phyloP scores from a whole-genome alignment of 352 stramenopile genomes.

The Pythium aristosporum region DNA sequence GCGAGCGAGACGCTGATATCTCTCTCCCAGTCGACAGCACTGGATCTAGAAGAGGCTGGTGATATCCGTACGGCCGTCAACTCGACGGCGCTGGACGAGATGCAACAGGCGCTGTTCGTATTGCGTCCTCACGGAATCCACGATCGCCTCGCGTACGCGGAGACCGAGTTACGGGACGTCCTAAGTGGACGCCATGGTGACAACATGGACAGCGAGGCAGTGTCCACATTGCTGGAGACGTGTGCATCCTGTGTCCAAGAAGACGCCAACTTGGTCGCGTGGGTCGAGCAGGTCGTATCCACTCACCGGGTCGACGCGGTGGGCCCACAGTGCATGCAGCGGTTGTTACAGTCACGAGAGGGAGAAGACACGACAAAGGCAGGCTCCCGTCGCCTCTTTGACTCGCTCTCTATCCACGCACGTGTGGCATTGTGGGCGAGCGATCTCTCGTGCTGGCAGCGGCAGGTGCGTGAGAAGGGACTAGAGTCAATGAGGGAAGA shows the following conservation, averaged over 20 bases:
- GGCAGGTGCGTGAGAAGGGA: slow-evolving; percentile 9
- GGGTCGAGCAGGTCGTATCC: background rate
- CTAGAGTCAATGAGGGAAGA: background rate
- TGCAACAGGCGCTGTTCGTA: slow-evolving; percentile 15
- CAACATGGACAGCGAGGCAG: background rate
- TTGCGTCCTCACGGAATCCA: background rate
- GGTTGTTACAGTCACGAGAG: background rate
- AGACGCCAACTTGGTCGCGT: slow-evolving; percentile 8
- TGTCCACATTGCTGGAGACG: slow-evolving; percentile 11
- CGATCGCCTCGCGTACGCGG: background rate
- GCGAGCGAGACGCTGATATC: slow-evolving; percentile 23
- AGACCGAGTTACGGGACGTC: slow-evolving; percentile 1
- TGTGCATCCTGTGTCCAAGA: slow-evolving; percentile 1
- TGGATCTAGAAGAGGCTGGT: background rate
- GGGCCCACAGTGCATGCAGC: background rate
- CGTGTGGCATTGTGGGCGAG: slow-evolving; percentile 18
- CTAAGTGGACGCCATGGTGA: background rate
- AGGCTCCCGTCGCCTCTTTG: background rate
- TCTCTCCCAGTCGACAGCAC: background rate
- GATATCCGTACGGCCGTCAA: background rate
- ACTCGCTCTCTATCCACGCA: slow-evolving; percentile 3
- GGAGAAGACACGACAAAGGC: background rate
- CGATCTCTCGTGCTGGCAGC: slow-evolving; percentile 11
- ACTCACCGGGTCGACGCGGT: background rate
- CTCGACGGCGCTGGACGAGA: slow-evolving; percentile 1